Percentiles rank a stretch among this genome's conserved stretches.
Conservation (phyloP, 306 rosid species). For the Vigna reflexopilosa region DNA sequence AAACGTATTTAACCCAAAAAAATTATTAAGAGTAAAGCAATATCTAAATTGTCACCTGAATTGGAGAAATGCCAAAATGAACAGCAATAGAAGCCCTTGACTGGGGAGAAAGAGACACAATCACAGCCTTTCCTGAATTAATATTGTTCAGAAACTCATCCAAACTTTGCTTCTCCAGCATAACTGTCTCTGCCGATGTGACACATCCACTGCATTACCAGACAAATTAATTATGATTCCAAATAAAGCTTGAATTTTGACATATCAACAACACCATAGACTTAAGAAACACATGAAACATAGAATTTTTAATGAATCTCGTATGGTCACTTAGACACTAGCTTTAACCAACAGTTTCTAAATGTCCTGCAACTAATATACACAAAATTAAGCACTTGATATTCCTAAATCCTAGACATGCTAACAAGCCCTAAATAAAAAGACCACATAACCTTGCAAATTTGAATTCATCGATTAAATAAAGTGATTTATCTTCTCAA, state of each 20-base stretch:
- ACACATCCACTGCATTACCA: slow-evolving; percentile 83
- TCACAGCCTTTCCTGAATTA: slow-evolving; percentile 67
- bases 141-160: slow-evolving; percentile 84
- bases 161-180: slow-evolving; percentile 98
- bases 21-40: background rate
- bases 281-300: slow-evolving; percentile 2
- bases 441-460: background rate
- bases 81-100: slow-evolving; percentile 93
- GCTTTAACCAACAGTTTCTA: slow-evolving; percentile 1
- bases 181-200: slow-evolving; percentile 93
- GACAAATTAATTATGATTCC: slow-evolving; percentile 37
- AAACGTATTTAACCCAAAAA: background rate
- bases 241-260: background rate
- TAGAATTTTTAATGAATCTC: background rate
- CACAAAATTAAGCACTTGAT: background rate
- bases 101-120: slow-evolving; percentile 90
- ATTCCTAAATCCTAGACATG: background rate
- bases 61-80: slow-evolving; percentile 85
- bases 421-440: background rate
- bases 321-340: background rate
- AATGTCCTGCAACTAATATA: background rate
- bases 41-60: slow-evolving; percentile 63
- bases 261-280: slow-evolving; percentile 32
- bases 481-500: background rate
- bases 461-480: background rate